These are phyloP conservation scores for Nicotiana otophora DNA, from an alignment of 257 asterid genomes.

Conservation along the genomic window DNA sequence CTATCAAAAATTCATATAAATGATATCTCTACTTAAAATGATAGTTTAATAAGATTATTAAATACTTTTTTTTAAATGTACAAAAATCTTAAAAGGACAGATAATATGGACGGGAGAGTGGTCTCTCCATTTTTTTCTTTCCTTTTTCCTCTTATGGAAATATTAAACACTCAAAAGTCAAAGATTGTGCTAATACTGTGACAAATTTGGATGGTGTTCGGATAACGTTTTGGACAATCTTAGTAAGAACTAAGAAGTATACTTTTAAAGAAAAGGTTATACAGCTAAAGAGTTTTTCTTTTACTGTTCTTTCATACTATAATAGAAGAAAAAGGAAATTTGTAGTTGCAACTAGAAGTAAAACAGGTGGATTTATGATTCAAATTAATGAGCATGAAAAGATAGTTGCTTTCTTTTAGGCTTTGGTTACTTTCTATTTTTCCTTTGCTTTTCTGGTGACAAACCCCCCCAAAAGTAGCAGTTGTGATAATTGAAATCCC, in stretches of 20 bases:
- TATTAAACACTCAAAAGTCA: not conserved
- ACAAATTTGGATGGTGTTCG: not conserved
- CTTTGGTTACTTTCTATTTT: too few relatives aligned
- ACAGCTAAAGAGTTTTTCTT: not conserved
- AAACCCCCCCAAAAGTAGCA: too few relatives aligned
- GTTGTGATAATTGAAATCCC: too few relatives aligned
- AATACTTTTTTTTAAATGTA: too few relatives aligned
- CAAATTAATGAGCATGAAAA: not conserved
- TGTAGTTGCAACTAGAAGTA: not conserved
- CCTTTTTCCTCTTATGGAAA: not conserved
- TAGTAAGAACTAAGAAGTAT: not conserved
- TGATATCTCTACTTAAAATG: too few relatives aligned
- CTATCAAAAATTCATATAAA: too few relatives aligned
- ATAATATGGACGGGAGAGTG: too few relatives aligned
- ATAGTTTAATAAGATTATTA: too few relatives aligned
- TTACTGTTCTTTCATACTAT: not conserved
- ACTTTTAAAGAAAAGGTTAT: not conserved
- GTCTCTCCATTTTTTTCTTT: too few relatives aligned
- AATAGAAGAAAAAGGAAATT: not conserved
- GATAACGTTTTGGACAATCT: not conserved
- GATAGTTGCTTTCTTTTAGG: not conserved
- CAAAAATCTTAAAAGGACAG: too few relatives aligned
- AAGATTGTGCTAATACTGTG: not conserved
- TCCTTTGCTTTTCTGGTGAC: too few relatives aligned
- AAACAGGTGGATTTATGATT: not conserved